Evolutionary conservation across 2,329 filamentous ascomycete species (phyloP), one percentile per base, ranked within the genome.

Genomic region (Pseudopyrenochaeta lycopersici): DNA sequence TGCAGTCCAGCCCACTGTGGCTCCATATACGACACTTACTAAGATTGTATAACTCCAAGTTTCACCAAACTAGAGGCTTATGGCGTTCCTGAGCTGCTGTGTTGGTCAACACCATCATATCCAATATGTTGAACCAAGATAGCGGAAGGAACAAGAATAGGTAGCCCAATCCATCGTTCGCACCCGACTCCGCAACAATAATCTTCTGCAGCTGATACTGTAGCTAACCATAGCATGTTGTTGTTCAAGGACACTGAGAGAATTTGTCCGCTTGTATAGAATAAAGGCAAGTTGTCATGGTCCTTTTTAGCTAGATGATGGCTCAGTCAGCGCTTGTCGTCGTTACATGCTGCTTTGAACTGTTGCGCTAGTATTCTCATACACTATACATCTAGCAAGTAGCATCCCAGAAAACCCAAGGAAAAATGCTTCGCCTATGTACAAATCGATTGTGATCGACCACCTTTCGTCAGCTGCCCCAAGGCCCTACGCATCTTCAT

Each of bases 81-180:
- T 88, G 0, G 91, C 92, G 52, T 84, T 84, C 0, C 81, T 79
- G 0, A 82, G 4, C 88, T 88, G n/a, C 66, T 58, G 27, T 73
- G 66, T 18, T 67, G 64, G 7, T 70, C 83, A 15, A 76, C 65
- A 0, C 85, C 86, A 7, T 82, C 83, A 50, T 85, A 79, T 1
- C 85, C 88, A 1, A 83, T 81, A 68, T 91, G 93, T 76, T 92
- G 90, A 70, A 96, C 88, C 15, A 96, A 76, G 95, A 96, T 35
- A 97, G 78, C 1, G 90, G 90, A 47, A 97, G 80, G 76, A 94
- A 96, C 14, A 97, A 77, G 65, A 96, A 97, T 0, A 92, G 92
- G 66, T 97, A 97, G 0, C 92, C 92, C 31, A 94, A 81, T 0
- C 93, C 92, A 76, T 97, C 92, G 67, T 97, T 97, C 1, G 91